These are phyloP conservation scores for Rhodotorula sp. DNA, from an alignment of 1,284 basidiomycete species.

Conservation along the genomic window DNA sequence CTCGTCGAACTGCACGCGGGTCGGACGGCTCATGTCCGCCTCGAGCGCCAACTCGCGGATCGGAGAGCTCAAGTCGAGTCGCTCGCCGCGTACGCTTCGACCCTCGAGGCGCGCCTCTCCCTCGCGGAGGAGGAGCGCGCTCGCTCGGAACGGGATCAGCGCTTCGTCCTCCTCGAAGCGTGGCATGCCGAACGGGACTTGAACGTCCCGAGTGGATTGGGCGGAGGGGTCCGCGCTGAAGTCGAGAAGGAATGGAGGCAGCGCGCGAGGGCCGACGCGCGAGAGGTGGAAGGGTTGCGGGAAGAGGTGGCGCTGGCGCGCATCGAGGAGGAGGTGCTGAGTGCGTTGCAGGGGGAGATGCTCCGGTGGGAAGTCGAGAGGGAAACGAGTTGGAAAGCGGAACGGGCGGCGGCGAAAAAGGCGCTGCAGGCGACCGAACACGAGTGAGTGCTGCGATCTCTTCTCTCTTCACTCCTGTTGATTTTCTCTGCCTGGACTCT, in stretches of 20 bases:
- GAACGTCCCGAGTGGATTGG: neutral
- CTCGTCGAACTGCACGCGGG: slow-evolving; percentile 1
- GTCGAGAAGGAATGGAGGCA: slow-evolving; percentile 40
- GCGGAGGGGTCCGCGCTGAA: neutral
- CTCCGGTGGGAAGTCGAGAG: slow-evolving; percentile 7
- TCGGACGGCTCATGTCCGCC: neutral
- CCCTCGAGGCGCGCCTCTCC: slow-evolving; percentile 15
- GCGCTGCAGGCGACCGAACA: slow-evolving; percentile 14
- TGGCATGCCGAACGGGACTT: slow-evolving; percentile 18
- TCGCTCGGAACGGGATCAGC: neutral
- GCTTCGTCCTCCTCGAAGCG: neutral
- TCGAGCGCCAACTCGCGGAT: slow-evolving; percentile 19
- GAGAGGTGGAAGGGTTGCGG: slow-evolving; percentile 22
- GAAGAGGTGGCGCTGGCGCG: slow-evolving; percentile 2
- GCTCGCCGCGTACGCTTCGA: slow-evolving; percentile 14
- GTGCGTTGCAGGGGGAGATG: neutral
- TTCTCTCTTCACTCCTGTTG: too few species aligned
- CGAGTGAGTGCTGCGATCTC: slow-evolving; percentile 14
- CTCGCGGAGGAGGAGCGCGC: neutral
- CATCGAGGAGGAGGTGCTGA: neutral
- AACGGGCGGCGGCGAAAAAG: slow-evolving; percentile 8
- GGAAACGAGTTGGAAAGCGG: slow-evolving; percentile 2
- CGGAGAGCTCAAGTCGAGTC: slow-evolving; percentile 19
- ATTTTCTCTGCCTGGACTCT: neutral
- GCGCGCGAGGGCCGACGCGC: slow-evolving; percentile 29